Base-by-base conservation (phyloP, 106 monocot genomes). In the Iris macrosiphon region DNA sequence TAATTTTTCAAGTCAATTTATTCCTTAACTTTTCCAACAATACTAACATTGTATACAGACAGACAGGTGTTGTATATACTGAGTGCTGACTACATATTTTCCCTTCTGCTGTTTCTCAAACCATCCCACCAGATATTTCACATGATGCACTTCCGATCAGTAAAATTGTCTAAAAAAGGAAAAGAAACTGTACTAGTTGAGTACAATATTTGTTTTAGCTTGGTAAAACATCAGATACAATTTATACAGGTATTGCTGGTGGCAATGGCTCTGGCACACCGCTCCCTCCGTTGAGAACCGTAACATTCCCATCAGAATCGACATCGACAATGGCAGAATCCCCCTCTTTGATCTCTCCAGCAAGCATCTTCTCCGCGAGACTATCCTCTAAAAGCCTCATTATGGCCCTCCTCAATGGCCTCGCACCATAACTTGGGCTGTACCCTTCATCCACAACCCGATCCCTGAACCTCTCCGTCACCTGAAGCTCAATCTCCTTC, bases 391-490 rank as follows among this genome's bases (percentile, higher is more conserved):
- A 40, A 14, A 67, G 55, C 58, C 67, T 67, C 67, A 67, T 67
- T 4, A 67, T 67, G 2, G 67, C 67, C 39, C 67, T 67, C 39
- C 67, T 47, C 49, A 67, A 49, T 7, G 67, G 67, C 39, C 67
- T 57, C 0, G 67, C 67, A 25, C 67, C 67, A 31, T 67, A 67
- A 10, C 67, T 67, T 2, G 67, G 85, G 68, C 67, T 85, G 55
- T 80, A 85, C 7, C 85, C 85, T 67, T 80, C 85, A 0, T 85
- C 80, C 1, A 85, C 85, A 9, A 85, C 85, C 38, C 85, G 59
- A 45, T 85, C 85, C 40, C 72, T 80, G 30, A 85, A 85, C 55
- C 69, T 76, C 34, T 85, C 85, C 0, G 85, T 85, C 12, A 85
- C 85, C 46, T 85, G 85, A 29, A 85, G 76, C 21, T 73, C 76